Percentiles rank a stretch among this genome's conserved stretches.
These are phyloP conservation scores for Malania oleifera DNA, from an alignment of 164 flowering plant genomes.

Conservation along the genomic window DNA sequence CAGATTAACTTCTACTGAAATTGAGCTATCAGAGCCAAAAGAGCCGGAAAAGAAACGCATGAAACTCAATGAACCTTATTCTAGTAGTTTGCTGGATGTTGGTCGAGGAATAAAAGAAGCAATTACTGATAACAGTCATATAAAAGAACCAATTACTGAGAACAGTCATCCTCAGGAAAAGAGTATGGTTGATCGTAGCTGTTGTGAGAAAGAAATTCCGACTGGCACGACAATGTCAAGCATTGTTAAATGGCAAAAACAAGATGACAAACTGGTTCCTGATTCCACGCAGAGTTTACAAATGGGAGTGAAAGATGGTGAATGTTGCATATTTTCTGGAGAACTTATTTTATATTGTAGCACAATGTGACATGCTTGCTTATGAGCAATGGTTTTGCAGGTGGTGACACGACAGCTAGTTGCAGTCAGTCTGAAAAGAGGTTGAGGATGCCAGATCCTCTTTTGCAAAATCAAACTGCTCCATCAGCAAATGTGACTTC, in stretches of 20 bases:
- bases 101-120: too few relatives aligned
- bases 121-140: constrained; percentile 8
- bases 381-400: constrained; percentile 19
- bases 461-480: constrained; percentile 12
- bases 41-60: constrained; percentile 53
- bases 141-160: constrained; percentile 15
- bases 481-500: constrained; percentile 7
- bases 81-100: too few relatives aligned
- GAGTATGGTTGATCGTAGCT: constrained; percentile 11
- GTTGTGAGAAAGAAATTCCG: constrained; percentile 16
- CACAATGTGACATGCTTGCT: constrained; percentile 1
- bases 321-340: constrained; percentile 9
- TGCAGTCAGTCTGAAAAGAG: constrained; percentile 19
- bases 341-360: neutral
- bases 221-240: constrained; percentile 12
- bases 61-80: constrained; percentile 28
- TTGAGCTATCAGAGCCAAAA: constrained; percentile 15
- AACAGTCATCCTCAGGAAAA: constrained; percentile 8
- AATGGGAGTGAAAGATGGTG: constrained; percentile 20
- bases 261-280: constrained; percentile 18
- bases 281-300: constrained; percentile 16
- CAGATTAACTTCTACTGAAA: constrained; percentile 20
- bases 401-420: constrained; percentile 17
- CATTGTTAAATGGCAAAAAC: constrained; percentile 13
- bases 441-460: constrained; percentile 16